A percentile compares a stretch with the other conserved stretches of the same genome.
Evolutionary conservation across 257 asterid genomes (phyloP).

Genomic region (Oldenlandia corymbosa): DNA sequence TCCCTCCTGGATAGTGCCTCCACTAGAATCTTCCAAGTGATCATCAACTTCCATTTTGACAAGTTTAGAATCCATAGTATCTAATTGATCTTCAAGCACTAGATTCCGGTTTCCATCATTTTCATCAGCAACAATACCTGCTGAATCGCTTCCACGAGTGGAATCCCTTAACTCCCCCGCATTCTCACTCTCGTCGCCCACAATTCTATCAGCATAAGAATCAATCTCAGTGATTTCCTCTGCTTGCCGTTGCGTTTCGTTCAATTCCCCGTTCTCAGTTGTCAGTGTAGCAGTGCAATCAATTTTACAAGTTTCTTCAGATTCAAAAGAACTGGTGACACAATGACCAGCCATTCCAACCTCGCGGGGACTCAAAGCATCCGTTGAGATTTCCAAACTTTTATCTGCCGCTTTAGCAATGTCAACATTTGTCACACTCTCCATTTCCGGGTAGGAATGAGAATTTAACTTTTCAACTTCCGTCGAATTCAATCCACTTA

Average conservation of each 20-base stretch:
- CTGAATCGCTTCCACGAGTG: conserved; percentile 5
- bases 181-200: conserved; percentile 1
- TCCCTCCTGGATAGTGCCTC: conserved; percentile 12
- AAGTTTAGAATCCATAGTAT: conserved; percentile 14
- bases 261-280: conserved; percentile 17
- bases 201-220: conserved; percentile 4
- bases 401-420: conserved; percentile 13
- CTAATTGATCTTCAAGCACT: conserved; percentile 7
- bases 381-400: not conserved
- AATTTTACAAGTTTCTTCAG: conserved; percentile 8
- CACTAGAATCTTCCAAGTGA: conserved; percentile 15
- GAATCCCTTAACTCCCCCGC: conserved; percentile 15
- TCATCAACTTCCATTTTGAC: not conserved
- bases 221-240: conserved; percentile 20
- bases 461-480: not conserved
- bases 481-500: not conserved
- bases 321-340: not conserved
- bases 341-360: conserved; percentile 1
- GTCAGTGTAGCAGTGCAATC: conserved; percentile 16
- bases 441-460: conserved; percentile 4
- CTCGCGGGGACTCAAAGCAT: not conserved
- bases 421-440: conserved; percentile 8
- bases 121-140: conserved; percentile 11
- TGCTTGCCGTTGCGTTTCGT: conserved; percentile 7
- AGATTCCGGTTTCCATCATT: conserved; percentile 16